Evolutionary conservation across 805 yeast species (phyloP).

Genomic region (Yarrowia alimentaria): DNA sequence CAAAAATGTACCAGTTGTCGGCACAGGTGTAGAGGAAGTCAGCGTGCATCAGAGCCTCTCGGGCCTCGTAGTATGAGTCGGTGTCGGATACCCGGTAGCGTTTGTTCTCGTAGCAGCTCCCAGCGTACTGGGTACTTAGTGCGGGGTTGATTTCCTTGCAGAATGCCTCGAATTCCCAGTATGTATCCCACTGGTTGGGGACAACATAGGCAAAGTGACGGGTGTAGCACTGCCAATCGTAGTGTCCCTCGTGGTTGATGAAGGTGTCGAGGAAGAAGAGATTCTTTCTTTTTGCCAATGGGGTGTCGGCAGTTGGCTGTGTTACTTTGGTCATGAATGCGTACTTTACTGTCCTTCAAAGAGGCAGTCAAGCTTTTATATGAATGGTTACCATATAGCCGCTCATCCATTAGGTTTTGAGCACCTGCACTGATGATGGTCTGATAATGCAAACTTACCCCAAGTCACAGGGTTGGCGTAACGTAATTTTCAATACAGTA

Average conservation of each 20-base stretch:
- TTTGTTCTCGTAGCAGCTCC: background rate
- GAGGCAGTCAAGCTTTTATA: no score
- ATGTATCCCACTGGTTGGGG: conserved; percentile 17
- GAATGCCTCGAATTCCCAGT: conserved; percentile 9
- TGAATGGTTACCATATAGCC: no score
- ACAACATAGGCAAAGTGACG: conserved; percentile 10
- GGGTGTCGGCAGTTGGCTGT: conserved; percentile 3
- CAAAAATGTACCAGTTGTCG: conserved; percentile 13
- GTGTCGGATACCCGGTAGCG: conserved; percentile 10
- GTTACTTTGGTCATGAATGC: background rate
- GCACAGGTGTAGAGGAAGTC: conserved; percentile 20
- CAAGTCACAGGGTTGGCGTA: background rate
- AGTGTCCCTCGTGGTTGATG: conserved; percentile 19
- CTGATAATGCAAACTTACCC: conserved; percentile 13
- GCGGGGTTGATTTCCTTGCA: conserved; percentile 9
- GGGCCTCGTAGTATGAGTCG: conserved; percentile 4
- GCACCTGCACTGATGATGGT: conserved; percentile 17
- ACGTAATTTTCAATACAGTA: no score
- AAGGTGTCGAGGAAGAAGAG: conserved; percentile 16
- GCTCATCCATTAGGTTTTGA: no score
- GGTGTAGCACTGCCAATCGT: conserved; percentile 9
- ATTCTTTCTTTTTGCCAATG: conserved; percentile 6
- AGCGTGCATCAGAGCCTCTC: conserved; percentile 4
- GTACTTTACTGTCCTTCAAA: no score
- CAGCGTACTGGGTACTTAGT: conserved; percentile 1